phyloP scores from a whole-genome alignment of 768 basidiomycete genomes.

The Calocera cornea region DNA sequence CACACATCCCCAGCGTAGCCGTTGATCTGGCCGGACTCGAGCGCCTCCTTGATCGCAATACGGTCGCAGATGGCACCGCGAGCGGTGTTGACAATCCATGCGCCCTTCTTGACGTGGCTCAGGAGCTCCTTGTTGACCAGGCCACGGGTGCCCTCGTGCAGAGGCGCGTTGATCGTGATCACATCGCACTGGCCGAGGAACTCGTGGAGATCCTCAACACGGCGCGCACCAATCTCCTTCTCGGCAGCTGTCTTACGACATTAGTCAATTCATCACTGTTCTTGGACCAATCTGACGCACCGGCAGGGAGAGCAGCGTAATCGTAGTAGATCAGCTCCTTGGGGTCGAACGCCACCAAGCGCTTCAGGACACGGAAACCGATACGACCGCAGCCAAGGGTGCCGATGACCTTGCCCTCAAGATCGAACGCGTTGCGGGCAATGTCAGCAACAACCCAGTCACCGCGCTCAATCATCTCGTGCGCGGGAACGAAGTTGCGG shows the following conservation, averaged over 20 bases:
- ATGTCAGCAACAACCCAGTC: conserved; percentile 25
- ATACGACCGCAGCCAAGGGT: conserved; percentile 26
- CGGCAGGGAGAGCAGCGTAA: conserved; percentile 20
- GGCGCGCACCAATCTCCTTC: conserved; percentile 15
- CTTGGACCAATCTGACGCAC: conserved; percentile 1
- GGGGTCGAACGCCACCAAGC: conserved; percentile 23
- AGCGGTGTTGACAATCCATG: conserved; percentile 24
- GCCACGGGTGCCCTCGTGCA: conserved; percentile 21
- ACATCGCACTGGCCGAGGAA: conserved; percentile 23
- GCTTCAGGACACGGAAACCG: conserved; percentile 23
- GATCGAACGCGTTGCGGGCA: conserved; percentile 23
- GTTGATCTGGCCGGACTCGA: conserved; percentile 18
- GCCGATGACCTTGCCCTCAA: conserved; percentile 26
- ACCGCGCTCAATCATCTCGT: conserved; percentile 23
- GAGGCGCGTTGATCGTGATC: conserved; percentile 20
- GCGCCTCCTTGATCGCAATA: conserved; percentile 18
- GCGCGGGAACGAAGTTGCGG: conserved; percentile 23
- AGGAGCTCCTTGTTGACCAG: conserved; percentile 24
- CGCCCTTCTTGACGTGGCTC: conserved; percentile 24
- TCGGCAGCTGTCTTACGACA: conserved; percentile 14
- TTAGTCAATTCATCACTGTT: not conserved
- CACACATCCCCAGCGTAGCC: conserved; percentile 21
- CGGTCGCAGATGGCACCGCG: conserved; percentile 21
- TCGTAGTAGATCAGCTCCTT: conserved; percentile 27
- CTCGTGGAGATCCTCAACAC: conserved; percentile 23